Base-by-base conservation (phyloP, 108 stramenopile species). In the Seminavis robusta region DNA sequence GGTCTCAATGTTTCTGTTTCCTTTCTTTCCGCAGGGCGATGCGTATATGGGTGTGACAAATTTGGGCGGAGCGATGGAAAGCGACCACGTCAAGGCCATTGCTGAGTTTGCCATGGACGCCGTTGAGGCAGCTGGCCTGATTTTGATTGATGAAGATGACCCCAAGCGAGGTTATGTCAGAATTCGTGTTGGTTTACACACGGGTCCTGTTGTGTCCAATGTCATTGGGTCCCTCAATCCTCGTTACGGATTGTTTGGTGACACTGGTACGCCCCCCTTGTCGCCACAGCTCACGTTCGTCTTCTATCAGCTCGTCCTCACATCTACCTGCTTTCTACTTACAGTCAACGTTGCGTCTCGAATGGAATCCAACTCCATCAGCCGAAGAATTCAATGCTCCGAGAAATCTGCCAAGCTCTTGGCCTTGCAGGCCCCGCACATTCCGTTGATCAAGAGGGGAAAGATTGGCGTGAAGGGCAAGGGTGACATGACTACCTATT, bases 221-320 rank as follows among this genome's bases (percentile, higher is more conserved):
- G 84, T 90, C 0, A 83, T 90, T n/a, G 88, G 88, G 0, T 56
- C 68, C 20, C 68, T 71, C 8, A 86, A 78, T 63, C 81, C 78
- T n/a, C 69, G 77, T 0, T 88, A 80, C 45, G 71, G 76, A 33
- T 33, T 88, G 17, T 86, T 90, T 78, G 89, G 89, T n/a, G 89
- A 90, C 40, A n/a, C n/a, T n/a, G n/a, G n/a, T n/a, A n/a, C n/a
- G n/a, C n/a, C n/a, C n/a, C n/a, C n/a, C n/a, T n/a, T n/a, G n/a
- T n/a, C n/a, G n/a, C n/a, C n/a, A n/a, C n/a, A n/a, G n/a, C n/a
- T n/a, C n/a, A n/a, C n/a, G n/a, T n/a, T n/a, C n/a, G n/a, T n/a
- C n/a, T n/a, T n/a, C n/a, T n/a, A n/a, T n/a, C n/a, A n/a, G n/a
- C n/a, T n/a, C n/a, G n/a, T n/a, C n/a, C n/a, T n/a, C n/a, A n/a